Percentiles rank a stretch among this genome's conserved stretches.
Conservation (phyloP, 2,329 filamentous ascomycete species). For the Claviceps spartinae region DNA sequence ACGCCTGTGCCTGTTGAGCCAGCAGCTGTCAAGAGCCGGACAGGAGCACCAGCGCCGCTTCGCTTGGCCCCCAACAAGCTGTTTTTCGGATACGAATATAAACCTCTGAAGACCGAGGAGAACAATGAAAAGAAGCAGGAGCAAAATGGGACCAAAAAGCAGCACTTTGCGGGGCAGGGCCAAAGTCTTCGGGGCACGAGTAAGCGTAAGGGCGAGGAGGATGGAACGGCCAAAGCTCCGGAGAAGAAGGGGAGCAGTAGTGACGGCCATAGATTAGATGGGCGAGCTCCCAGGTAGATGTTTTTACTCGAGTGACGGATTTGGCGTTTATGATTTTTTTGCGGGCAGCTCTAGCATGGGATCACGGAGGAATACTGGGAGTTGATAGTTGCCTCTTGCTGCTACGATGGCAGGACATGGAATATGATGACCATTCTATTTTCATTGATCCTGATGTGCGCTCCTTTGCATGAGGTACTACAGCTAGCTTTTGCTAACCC, state of each 20-base stretch:
- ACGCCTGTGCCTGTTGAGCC: conserved; percentile 45
- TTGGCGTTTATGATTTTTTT: conserved; percentile 11
- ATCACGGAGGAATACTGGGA: background rate
- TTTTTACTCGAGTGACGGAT: background rate
- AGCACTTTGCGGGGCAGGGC: conserved; percentile 73
- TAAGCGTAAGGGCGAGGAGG: conserved; percentile 54
- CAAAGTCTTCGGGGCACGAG: conserved; percentile 58
- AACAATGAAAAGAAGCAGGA: conserved; percentile 54
- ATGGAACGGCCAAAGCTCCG: conserved; percentile 31
- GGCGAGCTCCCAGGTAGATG: conserved; percentile 19
- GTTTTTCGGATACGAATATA: conserved; percentile 93
- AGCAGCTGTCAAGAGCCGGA: conserved; percentile 29
- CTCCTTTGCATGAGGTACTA: no score
- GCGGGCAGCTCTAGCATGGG: background rate
- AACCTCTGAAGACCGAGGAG: conserved; percentile 68
- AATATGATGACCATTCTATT: background rate
- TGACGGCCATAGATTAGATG: conserved; percentile 32
- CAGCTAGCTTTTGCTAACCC: no score
- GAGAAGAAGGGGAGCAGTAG: conserved; percentile 30
- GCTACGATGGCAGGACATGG: background rate
- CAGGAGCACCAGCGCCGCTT: conserved; percentile 75
- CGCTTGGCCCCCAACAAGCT: conserved; percentile 77
- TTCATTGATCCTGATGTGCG: background rate
- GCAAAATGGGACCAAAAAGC: conserved; percentile 47
- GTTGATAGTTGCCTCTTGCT: no score